These are phyloP conservation scores for Bruguiera hainesii DNA, from an alignment of 441 rosid species.

Conservation along the genomic window DNA sequence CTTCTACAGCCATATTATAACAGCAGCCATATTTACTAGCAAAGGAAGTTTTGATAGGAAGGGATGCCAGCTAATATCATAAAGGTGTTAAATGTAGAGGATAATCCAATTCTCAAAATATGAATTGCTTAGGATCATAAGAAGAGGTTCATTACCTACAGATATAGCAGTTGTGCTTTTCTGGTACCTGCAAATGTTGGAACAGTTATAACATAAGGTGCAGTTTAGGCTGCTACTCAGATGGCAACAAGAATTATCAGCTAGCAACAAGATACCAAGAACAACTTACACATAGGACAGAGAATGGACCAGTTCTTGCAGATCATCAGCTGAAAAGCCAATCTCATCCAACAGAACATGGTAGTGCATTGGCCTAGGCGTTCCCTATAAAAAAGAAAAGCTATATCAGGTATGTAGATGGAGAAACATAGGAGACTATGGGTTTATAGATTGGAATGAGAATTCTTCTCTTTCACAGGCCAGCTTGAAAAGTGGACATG, in stretches of 20 bases:
- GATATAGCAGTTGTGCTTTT: conserved; percentile 56
- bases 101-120: neutral
- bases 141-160: conserved; percentile 33
- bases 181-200: conserved; percentile 43
- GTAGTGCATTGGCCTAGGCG: conserved; percentile 87
- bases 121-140: neutral
- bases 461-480: too few species aligned
- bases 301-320: conserved; percentile 48
- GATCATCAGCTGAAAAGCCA: conserved; percentile 73
- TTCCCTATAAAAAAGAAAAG: conserved; percentile 45
- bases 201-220: neutral
- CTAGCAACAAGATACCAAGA: neutral
- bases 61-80: neutral
- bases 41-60: neutral
- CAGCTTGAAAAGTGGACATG: too few species aligned
- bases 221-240: neutral
- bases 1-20: neutral
- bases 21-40: neutral
- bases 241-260: neutral
- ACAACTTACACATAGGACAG: conserved; percentile 54
- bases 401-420: neutral
- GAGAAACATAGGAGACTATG: neutral
- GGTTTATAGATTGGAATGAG: too few species aligned
- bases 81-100: neutral
- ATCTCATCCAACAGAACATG: conserved; percentile 74